phyloP scores from a whole-genome alignment of 768 basidiomycete genomes.

The Wakefieldia striispora region DNA sequence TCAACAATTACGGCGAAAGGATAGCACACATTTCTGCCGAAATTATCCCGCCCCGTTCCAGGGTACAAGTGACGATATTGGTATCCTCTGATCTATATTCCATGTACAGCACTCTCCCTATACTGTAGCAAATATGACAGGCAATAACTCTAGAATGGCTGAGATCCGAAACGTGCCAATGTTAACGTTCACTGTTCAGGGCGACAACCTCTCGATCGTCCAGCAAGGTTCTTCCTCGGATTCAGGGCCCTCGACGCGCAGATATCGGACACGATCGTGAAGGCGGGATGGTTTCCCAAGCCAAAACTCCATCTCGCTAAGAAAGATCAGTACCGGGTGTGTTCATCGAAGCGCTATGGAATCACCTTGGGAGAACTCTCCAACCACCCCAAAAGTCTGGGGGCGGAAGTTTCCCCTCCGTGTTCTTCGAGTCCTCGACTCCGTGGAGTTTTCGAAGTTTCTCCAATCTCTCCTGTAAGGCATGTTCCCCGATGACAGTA shows the following conservation, averaged over 20 bases:
- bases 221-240: constrained; percentile 55
- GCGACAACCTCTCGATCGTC: constrained; percentile 79
- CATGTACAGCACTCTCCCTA: not conserved
- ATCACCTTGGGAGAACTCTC: constrained; percentile 87
- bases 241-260: constrained; percentile 48
- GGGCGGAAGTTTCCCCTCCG: constrained; percentile 54
- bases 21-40: not conserved
- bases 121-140: not conserved
- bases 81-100: constrained; percentile 10
- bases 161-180: not conserved
- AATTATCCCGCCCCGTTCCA: not conserved
- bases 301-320: constrained; percentile 96
- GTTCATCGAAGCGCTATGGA: not conserved
- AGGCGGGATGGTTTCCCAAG: constrained; percentile 91
- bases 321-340: constrained; percentile 6
- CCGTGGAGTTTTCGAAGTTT: constrained; percentile 58
- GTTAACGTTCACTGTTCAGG: constrained; percentile 38
- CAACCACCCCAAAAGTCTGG: constrained; percentile 98
- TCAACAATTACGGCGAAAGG: not conserved
- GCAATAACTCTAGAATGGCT: not conserved
- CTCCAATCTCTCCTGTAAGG: constrained; percentile 60
- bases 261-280: constrained; percentile 85
- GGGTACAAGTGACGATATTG: constrained; percentile 1
- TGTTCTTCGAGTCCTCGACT: constrained; percentile 34
- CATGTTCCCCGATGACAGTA: constrained; percentile 67